phyloP scores from a whole-genome alignment of 2,329 filamentous ascomycete genomes.

The Raffaelea deltoideospora region DNA sequence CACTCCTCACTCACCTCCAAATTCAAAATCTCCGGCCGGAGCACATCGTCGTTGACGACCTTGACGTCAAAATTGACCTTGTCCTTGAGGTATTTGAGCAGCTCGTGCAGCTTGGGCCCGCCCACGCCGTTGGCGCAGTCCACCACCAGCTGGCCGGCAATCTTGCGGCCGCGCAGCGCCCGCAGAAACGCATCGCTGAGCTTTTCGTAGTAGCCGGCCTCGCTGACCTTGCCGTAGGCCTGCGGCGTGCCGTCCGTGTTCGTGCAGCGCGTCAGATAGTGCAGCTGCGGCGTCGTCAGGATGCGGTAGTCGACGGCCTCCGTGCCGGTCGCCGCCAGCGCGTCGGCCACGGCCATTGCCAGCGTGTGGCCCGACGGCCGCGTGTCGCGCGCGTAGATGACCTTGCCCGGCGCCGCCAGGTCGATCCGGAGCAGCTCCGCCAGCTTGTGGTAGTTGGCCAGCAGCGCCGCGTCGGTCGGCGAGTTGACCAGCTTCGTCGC shows the following conservation, averaged over 20 bases:
- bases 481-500: constrained; percentile 85
- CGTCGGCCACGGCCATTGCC: constrained; percentile 62
- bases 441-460: constrained; percentile 61
- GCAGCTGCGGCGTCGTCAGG: constrained; percentile 91
- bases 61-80: constrained; percentile 59
- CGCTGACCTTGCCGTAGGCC: constrained; percentile 77
- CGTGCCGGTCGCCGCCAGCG: constrained; percentile 59
- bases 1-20: constrained; percentile 65
- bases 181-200: constrained; percentile 69
- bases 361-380: constrained; percentile 80
- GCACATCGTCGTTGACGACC: constrained; percentile 83
- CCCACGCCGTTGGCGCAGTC: constrained; percentile 97
- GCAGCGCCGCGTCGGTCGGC: constrained; percentile 56
- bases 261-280: constrained; percentile 87
- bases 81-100: constrained; percentile 64
- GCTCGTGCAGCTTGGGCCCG: constrained; percentile 73
- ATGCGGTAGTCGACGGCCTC: constrained; percentile 76
- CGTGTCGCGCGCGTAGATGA: constrained; percentile 85
- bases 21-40: constrained; percentile 80
- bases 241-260: constrained; percentile 83
- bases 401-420: constrained; percentile 52
- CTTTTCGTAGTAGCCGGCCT: constrained; percentile 92
- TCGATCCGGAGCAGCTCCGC: constrained; percentile 65
- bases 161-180: constrained; percentile 63
- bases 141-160: constrained; percentile 61